Percentiles rank a stretch among this genome's conserved stretches.
Evolutionary conservation across 2,329 filamentous ascomycete genomes (phyloP).

Genomic region (Camptophora hylomeconis): DNA sequence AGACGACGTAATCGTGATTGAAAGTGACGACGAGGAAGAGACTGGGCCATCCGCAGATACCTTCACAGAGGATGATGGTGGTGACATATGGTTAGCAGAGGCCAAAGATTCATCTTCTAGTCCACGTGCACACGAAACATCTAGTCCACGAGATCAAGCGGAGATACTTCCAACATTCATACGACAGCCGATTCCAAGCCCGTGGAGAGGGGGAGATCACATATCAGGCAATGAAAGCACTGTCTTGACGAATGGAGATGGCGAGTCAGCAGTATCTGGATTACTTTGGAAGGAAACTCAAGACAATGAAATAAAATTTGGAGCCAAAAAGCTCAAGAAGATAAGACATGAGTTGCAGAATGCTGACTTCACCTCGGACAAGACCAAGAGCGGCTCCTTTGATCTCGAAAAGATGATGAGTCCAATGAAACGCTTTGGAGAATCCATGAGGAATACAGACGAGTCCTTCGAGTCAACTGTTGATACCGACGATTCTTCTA

Average conservation of each 20-base stretch:
- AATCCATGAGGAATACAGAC: slow-evolving; percentile 1
- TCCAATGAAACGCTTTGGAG: not conserved
- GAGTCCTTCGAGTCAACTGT: slow-evolving; percentile 3
- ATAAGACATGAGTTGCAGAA: too few relatives aligned
- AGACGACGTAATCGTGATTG: slow-evolving; percentile 31
- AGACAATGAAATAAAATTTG: too few relatives aligned
- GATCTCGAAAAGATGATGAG: slow-evolving; percentile 14
- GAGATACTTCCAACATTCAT: slow-evolving; percentile 14
- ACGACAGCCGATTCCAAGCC: slow-evolving; percentile 19
- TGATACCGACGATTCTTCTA: slow-evolving; percentile 1
- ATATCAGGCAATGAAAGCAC: slow-evolving; percentile 9
- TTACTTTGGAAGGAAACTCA: slow-evolving; percentile 10
- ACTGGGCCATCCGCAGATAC: not conserved
- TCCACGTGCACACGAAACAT: slow-evolving; percentile 9
- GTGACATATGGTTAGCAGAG: slow-evolving; percentile 34
- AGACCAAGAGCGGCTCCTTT: slow-evolving; percentile 10
- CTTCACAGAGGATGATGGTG: slow-evolving; percentile 21
- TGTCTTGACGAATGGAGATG: slow-evolving; percentile 9
- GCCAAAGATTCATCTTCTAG: slow-evolving; percentile 28
- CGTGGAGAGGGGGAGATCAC: slow-evolving; percentile 21
- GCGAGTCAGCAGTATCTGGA: slow-evolving; percentile 13
- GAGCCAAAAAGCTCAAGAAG: too few relatives aligned
- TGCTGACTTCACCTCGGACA: too few relatives aligned
- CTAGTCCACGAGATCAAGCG: slow-evolving; percentile 5
- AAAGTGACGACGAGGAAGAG: slow-evolving; percentile 6